Evolutionary conservation across 1,139 yeast species (phyloP).

Genomic region (Taiozyma sp.): DNA sequence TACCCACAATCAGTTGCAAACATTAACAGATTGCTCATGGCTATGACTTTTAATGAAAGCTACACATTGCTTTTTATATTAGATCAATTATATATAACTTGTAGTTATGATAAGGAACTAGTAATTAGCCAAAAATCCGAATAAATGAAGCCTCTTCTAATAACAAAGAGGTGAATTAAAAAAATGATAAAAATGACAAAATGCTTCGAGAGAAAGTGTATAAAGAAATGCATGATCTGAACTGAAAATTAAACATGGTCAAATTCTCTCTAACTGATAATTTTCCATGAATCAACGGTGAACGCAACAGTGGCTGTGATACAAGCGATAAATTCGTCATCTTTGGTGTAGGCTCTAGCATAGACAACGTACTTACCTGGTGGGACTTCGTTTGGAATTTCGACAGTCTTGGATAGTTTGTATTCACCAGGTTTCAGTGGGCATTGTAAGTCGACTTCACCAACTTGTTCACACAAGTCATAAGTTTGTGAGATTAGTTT

Average conservation of each 20-base stretch:
- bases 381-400: slow-evolving; percentile 89
- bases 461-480: slow-evolving; percentile 85
- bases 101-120: neutral
- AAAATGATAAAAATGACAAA: neutral
- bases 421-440: slow-evolving; percentile 74
- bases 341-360: slow-evolving; percentile 86
- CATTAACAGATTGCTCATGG: neutral
- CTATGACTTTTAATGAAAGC: neutral
- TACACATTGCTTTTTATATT: neutral
- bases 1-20: neutral
- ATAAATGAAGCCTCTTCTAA: neutral
- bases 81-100: neutral
- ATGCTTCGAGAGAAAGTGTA: neutral
- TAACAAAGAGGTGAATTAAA: neutral
- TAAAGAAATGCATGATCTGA: slow-evolving; percentile 2
- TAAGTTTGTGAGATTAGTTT: slow-evolving; percentile 79
- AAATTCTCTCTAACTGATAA: slow-evolving; percentile 8
- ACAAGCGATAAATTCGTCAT: slow-evolving; percentile 80
- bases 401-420: slow-evolving; percentile 63
- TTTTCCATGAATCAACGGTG: slow-evolving; percentile 31
- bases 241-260: neutral
- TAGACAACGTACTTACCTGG: slow-evolving; percentile 86
- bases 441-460: slow-evolving; percentile 76
- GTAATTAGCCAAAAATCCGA: neutral
- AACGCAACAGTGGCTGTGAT: slow-evolving; percentile 75